Evolutionary conservation across 1,284 basidiomycete genomes (phyloP).

Genomic region (Heterobasidion annosum): DNA sequence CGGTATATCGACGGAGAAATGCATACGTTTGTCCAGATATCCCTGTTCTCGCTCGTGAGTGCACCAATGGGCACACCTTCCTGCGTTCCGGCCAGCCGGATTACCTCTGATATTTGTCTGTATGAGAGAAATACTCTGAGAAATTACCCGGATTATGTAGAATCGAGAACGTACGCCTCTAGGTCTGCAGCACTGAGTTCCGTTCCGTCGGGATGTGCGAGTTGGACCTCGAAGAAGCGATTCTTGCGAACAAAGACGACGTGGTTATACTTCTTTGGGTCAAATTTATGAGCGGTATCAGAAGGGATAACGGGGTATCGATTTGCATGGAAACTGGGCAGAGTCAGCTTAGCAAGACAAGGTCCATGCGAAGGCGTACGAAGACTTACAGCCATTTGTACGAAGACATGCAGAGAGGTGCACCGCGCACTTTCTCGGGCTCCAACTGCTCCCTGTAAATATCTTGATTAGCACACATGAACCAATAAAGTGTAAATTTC

Average conservation of each 20-base stretch:
- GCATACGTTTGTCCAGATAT: constrained; percentile 79
- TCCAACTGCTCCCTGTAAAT: constrained; percentile 63
- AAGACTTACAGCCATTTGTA: constrained; percentile 79
- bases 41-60: constrained; percentile 84
- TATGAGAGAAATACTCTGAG: not conserved
- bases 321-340: constrained; percentile 74
- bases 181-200: constrained; percentile 76
- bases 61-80: constrained; percentile 66
- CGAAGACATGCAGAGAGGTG: constrained; percentile 89
- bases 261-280: constrained; percentile 73
- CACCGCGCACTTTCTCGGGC: constrained; percentile 81
- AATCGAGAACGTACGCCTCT: constrained; percentile 36
- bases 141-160: too few species aligned
- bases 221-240: constrained; percentile 78
- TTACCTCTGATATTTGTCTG: constrained; percentile 76
- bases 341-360: not conserved
- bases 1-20: not conserved
- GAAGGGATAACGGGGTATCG: constrained; percentile 81
- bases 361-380: too few species aligned
- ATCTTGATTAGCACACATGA: too few species aligned
- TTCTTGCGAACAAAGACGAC: constrained; percentile 90
- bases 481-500: too few species aligned
- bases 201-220: constrained; percentile 51
- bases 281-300: constrained; percentile 82
- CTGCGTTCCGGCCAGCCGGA: constrained; percentile 54